A percentile compares a stretch with the other conserved stretches of the same genome.
Conservation (phyloP, 139 green algal genomes). For the Gonium pectorale region DNA sequence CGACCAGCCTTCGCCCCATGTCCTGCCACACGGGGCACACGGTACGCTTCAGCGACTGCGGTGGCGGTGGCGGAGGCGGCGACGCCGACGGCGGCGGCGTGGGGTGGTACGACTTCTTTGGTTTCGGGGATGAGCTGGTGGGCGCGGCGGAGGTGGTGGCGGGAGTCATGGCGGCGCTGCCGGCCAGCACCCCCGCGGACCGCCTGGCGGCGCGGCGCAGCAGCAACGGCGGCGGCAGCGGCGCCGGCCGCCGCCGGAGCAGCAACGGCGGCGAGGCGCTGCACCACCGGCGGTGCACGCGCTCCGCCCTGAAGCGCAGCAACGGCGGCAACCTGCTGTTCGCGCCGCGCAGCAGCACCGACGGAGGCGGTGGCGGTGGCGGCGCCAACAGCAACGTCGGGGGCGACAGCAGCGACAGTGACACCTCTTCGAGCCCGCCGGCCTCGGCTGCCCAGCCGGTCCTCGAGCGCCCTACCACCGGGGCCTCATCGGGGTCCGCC, state of each 20-base stretch:
- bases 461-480: not conserved
- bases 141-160: not conserved
- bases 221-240: conserved; percentile 4
- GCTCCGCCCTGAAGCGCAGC: not conserved
- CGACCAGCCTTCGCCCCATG: no score
- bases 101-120: conserved; percentile 28
- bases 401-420: not conserved
- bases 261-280: conserved; percentile 6
- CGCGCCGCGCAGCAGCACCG: not conserved
- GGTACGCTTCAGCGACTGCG: not conserved
- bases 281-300: not conserved
- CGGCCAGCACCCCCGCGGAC: not conserved
- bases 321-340: conserved; percentile 7
- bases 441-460: not conserved
- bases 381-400: not conserved
- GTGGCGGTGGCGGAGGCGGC: not conserved
- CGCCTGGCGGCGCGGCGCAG: conserved; percentile 19
- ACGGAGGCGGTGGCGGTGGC: not conserved
- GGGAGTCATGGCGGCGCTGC: not conserved
- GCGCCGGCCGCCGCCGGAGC: not conserved
- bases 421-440: not conserved
- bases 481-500: not conserved
- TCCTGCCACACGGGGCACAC: not conserved
- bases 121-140: not conserved
- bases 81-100: no score